These are phyloP conservation scores for Diaporthe citriasiana DNA, from an alignment of 2,329 filamentous ascomycete species.

Conservation along the genomic window DNA sequence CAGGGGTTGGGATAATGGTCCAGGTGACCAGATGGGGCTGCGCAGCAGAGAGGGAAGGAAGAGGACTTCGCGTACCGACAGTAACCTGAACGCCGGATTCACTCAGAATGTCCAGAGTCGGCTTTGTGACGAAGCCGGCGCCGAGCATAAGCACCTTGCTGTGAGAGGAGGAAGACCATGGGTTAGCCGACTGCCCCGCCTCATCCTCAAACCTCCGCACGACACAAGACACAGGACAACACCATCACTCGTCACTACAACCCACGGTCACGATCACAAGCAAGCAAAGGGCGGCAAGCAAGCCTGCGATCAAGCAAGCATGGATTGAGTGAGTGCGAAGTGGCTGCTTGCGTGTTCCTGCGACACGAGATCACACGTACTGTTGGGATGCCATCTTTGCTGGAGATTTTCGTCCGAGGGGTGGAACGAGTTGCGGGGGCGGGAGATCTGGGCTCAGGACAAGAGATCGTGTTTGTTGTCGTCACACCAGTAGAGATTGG, in stretches of 20 bases:
- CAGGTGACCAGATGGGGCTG: slow-evolving; percentile 16
- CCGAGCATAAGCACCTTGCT: slow-evolving; percentile 62
- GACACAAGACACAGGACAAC: neutral
- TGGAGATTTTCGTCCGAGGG: slow-evolving; percentile 24
- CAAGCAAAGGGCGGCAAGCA: neutral
- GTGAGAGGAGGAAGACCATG: slow-evolving; percentile 32
- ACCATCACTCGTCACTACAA: neutral
- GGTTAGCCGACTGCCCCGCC: slow-evolving; percentile 30
- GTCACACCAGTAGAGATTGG: slow-evolving; percentile 17
- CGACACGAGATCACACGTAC: slow-evolving; percentile 36
- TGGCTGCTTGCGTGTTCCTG: slow-evolving; percentile 11
- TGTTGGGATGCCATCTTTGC: slow-evolving; percentile 41
- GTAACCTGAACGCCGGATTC: slow-evolving; percentile 73
- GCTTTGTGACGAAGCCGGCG: slow-evolving; percentile 72
- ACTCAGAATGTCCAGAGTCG: slow-evolving; percentile 74
- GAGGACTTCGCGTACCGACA: slow-evolving; percentile 65
- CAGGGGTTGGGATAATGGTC: slow-evolving; percentile 3
- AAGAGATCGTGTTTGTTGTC: slow-evolving; percentile 33
- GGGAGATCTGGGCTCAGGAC: slow-evolving; percentile 25
- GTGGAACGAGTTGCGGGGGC: slow-evolving; percentile 21
- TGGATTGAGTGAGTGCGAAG: neutral
- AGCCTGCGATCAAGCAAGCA: slow-evolving; percentile 1
- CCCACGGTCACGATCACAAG: neutral
- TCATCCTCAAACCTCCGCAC: slow-evolving; percentile 4
- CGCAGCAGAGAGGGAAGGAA: neutral